Base-by-base conservation (phyloP, 768 basidiomycete genomes). In the Panaeolus papilionaceus region DNA sequence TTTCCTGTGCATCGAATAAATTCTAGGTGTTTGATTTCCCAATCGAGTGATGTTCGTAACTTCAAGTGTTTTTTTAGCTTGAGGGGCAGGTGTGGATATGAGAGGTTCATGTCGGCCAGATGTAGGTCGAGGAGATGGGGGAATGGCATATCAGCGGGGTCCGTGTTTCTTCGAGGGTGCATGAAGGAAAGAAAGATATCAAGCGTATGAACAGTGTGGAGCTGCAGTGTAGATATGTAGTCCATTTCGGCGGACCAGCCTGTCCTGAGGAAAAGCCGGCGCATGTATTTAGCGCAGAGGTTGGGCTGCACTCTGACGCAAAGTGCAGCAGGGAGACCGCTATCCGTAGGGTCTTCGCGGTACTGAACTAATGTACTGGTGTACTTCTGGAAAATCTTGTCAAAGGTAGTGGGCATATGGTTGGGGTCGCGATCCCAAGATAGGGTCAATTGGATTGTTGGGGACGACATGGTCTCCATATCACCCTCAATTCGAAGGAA, bases 401-500 rank as follows among this genome's bases (percentile, higher is more conserved):
- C 54, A 14, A 58, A 58, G 33, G 54, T 58, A 4, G 33, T 37
- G 16, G 54, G 28, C 12, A 8, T 4, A 33, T 67, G 64, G n/a
- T 28, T 38, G 28, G 58, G 14, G 26, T 61, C 38, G 44, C 38
- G 28, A 28, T 33, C 61, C 71, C 71, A 75, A 16, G 66, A 69
- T 39, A 73, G 61, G 2, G 70, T 33, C 5, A 75, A 61, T 26
- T 64, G 61, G 18, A 75, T 49, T 49, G 16, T 49, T 12, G 40
- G 61, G 40, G 16, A 71, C 70, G 67, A 64, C 9, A 65, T 58
- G 45, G 28, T 38, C 0, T 54, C 23, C 20, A 14, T 40, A 38
- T 51, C 67, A 38, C 69, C 71, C 62, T 70, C 65, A 12, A 73
- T n/a, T 3, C 67, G 44, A 40, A 65, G 69, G 2, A 45, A 42